A percentile compares a stretch with the other conserved stretches of the same genome.
These are phyloP conservation scores for Arachnomyces sp. DNA, from an alignment of 2,329 filamentous ascomycete genomes.

Conservation along the genomic window DNA sequence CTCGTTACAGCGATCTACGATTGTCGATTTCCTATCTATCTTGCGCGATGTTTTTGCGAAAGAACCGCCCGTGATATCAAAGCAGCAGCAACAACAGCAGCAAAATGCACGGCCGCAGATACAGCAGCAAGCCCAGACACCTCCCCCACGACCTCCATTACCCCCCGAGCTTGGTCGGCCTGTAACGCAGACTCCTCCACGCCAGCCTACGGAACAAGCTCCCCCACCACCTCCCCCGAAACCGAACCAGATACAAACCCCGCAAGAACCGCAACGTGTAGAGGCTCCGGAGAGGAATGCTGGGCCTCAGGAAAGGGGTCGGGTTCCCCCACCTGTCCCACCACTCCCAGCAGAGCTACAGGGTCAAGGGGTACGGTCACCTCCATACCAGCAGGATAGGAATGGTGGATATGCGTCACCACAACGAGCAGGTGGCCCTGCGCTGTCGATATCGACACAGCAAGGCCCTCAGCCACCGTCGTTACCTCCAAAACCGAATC, in stretches of 20 bases:
- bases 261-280: conserved; percentile 9
- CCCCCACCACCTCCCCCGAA: conserved; percentile 46
- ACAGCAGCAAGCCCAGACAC: conserved; percentile 33
- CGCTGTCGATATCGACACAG: too few species aligned
- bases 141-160: conserved; percentile 63
- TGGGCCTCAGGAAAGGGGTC: conserved; percentile 35
- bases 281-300: conserved; percentile 7
- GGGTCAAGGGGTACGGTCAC: too few species aligned
- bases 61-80: conserved; percentile 82
- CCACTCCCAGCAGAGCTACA: conserved; percentile 12
- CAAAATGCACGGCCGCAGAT: conserved; percentile 26
- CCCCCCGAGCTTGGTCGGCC: conserved; percentile 53
- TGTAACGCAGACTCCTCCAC: conserved; percentile 23
- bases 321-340: conserved; percentile 5
- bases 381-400: too few species aligned
- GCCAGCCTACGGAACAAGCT: conserved; percentile 38
- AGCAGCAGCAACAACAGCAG: conserved; percentile 40
- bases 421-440: too few species aligned
- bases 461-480: conserved; percentile 20
- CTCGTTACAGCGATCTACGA: conserved; percentile 59
- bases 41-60: conserved; percentile 84
- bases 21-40: conserved; percentile 74
- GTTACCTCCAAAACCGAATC: conserved; percentile 31
- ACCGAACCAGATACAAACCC: conserved; percentile 47
- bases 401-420: too few species aligned